These are phyloP conservation scores for Backusella sp. DNA, from an alignment of 192 early-diverging fungal genomes.

Conservation along the genomic window DNA sequence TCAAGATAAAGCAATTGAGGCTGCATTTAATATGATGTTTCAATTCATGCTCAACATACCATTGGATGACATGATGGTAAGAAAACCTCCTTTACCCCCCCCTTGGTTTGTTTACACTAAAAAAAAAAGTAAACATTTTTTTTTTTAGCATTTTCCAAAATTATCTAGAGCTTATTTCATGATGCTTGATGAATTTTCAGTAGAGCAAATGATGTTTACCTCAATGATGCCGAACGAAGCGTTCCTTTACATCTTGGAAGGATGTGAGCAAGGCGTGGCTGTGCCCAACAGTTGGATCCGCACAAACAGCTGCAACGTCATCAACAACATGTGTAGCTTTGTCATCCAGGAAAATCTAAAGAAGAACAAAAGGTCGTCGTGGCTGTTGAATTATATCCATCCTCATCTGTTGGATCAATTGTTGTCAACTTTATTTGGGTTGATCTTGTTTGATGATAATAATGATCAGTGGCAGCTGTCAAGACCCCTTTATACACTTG, in stretches of 20 bases:
- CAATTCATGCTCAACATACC: conserved; percentile 72
- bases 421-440: conserved; percentile 65
- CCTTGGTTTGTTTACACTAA: too few species aligned
- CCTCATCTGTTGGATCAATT: conserved; percentile 63
- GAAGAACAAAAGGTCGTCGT: conserved; percentile 35
- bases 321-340: conserved; percentile 73
- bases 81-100: neutral
- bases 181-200: conserved; percentile 67
- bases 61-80: conserved; percentile 69
- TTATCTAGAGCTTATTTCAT: conserved; percentile 54
- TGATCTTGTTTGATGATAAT: conserved; percentile 77
- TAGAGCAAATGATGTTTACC: conserved; percentile 61
- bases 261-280: conserved; percentile 68
- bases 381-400: conserved; percentile 52
- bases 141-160: conserved; percentile 59
- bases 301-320: conserved; percentile 61
- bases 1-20: conserved; percentile 72
- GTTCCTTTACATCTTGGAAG: conserved; percentile 69
- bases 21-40: conserved; percentile 58
- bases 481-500: conserved; percentile 74
- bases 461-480: conserved; percentile 83
- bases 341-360: conserved; percentile 48
- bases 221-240: conserved; percentile 52
- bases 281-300: conserved; percentile 53
- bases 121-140: conserved; percentile 7